phyloP scores from a whole-genome alignment of 2,329 filamentous ascomycete species.

The Colletotrichum gloeosporioides region DNA sequence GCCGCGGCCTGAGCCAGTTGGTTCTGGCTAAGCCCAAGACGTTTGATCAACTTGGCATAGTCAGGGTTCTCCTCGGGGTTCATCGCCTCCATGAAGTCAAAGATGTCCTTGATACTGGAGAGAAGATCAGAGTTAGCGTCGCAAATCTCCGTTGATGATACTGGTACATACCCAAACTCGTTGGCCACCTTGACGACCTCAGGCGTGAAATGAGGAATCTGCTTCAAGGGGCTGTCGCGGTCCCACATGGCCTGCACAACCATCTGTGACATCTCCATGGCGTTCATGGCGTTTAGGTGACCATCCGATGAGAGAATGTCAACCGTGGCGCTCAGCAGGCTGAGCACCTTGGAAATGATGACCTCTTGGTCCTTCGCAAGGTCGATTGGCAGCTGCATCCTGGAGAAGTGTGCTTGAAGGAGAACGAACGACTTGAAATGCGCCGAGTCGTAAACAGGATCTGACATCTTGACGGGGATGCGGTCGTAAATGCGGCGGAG shows the following conservation, averaged over 20 bases:
- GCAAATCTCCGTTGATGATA: not conserved
- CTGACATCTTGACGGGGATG: slow-evolving; percentile 92
- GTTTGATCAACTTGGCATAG: slow-evolving; percentile 78
- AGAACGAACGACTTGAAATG: slow-evolving; percentile 99
- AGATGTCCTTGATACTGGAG: slow-evolving; percentile 84
- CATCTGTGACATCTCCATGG: slow-evolving; percentile 99
- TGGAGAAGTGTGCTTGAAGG: slow-evolving; percentile 94
- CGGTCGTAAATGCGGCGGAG: slow-evolving; percentile 93
- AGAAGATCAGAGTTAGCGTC: slow-evolving; percentile 33
- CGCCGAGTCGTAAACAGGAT: slow-evolving; percentile 86
- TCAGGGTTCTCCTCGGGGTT: slow-evolving; percentile 90
- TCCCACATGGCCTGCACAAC: slow-evolving; percentile 99
- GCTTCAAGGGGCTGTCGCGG: slow-evolving; percentile 93
- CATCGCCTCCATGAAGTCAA: slow-evolving; percentile 99
- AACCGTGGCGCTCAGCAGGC: slow-evolving; percentile 88
- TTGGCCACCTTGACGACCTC: slow-evolving; percentile 84
- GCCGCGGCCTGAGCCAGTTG: slow-evolving; percentile 89
- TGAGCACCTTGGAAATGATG: slow-evolving; percentile 83
- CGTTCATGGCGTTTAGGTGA: slow-evolving; percentile 95
- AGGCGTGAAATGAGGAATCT: slow-evolving; percentile 92
- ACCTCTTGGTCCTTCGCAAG: slow-evolving; percentile 94
- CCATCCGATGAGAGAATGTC: slow-evolving; percentile 96
- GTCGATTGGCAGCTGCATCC: slow-evolving; percentile 96
- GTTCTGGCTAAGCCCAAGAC: slow-evolving; percentile 77
- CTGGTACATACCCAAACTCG: slow-evolving; percentile 69